phyloP scores from a whole-genome alignment of 2,329 filamentous ascomycete species.

The Dryadomyces quercivorus region DNA sequence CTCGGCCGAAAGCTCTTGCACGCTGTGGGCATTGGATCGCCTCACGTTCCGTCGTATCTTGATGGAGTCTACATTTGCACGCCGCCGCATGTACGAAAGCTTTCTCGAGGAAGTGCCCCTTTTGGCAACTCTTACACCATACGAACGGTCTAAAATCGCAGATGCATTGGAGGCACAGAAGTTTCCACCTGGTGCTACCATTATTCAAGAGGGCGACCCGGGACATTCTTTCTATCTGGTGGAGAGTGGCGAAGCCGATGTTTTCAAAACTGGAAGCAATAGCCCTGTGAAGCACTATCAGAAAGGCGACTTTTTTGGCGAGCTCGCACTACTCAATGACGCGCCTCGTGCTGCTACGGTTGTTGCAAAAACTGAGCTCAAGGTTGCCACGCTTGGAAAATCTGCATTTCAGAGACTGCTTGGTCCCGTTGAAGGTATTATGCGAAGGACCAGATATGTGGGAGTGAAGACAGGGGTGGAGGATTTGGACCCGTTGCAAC shows the following conservation, averaged over 20 bases:
- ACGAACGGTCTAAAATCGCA: slow-evolving; percentile 94
- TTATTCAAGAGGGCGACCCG: slow-evolving; percentile 85
- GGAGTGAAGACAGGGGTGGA: slow-evolving; percentile 50
- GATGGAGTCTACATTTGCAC: slow-evolving; percentile 96
- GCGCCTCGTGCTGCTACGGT: slow-evolving; percentile 86
- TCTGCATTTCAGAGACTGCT: slow-evolving; percentile 89
- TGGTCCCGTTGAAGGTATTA: slow-evolving; percentile 86
- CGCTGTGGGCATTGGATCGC: slow-evolving; percentile 88
- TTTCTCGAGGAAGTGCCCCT: slow-evolving; percentile 92
- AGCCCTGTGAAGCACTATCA: slow-evolving; percentile 67
- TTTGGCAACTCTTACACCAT: slow-evolving; percentile 69
- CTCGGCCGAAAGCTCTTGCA: slow-evolving; percentile 65
- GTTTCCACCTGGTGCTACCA: slow-evolving; percentile 63
- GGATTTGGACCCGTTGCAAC: slow-evolving; percentile 53
- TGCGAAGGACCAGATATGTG: slow-evolving; percentile 64
- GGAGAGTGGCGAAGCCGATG: slow-evolving; percentile 76
- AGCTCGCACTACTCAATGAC: slow-evolving; percentile 86
- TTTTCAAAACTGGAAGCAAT: slow-evolving; percentile 63
- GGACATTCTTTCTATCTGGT: slow-evolving; percentile 88
- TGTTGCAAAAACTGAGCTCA: slow-evolving; percentile 72
- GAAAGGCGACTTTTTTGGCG: slow-evolving; percentile 95
- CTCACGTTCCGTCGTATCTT: slow-evolving; percentile 95
- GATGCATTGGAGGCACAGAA: slow-evolving; percentile 90
- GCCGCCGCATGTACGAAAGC: slow-evolving; percentile 90
- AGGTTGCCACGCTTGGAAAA: slow-evolving; percentile 85